Conservation (phyloP, 805 yeast genomes). For the Groenewaldozyma tartarivorans region DNA sequence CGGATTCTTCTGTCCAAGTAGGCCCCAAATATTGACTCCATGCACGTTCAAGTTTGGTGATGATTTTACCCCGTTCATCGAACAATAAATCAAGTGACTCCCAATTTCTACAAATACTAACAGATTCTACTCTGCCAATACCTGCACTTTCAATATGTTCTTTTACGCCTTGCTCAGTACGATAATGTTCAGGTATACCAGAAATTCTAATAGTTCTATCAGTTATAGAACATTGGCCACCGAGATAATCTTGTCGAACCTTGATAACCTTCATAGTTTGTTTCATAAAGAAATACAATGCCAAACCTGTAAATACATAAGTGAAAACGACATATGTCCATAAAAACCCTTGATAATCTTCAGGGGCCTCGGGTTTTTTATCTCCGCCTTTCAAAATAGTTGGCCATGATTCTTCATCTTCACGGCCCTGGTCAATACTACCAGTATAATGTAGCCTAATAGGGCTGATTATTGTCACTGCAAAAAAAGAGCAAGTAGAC, state of each 20-base stretch:
- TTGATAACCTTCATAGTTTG: conserved; percentile 67
- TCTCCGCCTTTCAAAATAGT: conserved; percentile 5
- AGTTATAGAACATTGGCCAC: conserved; percentile 78
- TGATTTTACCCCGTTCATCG: conserved; percentile 43
- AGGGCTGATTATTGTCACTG: conserved; percentile 72
- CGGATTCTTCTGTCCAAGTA: conserved; percentile 13
- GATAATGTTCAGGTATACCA: conserved; percentile 77
- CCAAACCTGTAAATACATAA: conserved; percentile 66
- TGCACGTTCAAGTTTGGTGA: conserved; percentile 52
- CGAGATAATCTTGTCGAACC: conserved; percentile 73
- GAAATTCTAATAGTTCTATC: conserved; percentile 82
- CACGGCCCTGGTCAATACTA: conserved; percentile 45
- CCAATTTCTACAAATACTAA: conserved; percentile 87
- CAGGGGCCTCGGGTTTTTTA: conserved; percentile 19
- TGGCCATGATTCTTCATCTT: conserved; percentile 9
- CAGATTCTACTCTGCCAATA: conserved; percentile 68
- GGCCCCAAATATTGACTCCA: conserved; percentile 64
- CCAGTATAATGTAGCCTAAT: conserved; percentile 79
- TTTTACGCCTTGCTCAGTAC: conserved; percentile 61
- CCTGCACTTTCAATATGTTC: conserved; percentile 69
- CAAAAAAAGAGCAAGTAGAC: conserved; percentile 54
- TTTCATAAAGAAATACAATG: conserved; percentile 49
- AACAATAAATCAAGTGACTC: conserved; percentile 56
- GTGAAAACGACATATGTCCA: conserved; percentile 89
- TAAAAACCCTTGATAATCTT: conserved; percentile 46